These are phyloP conservation scores for Venturia carpophila DNA, from an alignment of 2,329 filamentous ascomycete genomes.

Conservation along the genomic window DNA sequence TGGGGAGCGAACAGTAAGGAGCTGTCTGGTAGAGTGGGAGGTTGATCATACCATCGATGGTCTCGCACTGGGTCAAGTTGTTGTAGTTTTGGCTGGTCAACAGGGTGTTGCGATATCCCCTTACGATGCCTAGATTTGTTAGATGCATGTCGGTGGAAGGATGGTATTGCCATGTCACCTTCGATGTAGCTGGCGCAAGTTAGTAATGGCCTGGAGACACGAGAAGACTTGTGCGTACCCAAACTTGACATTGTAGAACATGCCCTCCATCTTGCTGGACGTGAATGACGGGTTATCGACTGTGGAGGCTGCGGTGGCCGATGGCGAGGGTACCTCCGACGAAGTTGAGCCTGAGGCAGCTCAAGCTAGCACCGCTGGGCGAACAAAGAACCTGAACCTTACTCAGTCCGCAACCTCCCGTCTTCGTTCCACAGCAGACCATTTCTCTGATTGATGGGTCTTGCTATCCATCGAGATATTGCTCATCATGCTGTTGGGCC, in stretches of 20 bases:
- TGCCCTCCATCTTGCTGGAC: conserved; percentile 65
- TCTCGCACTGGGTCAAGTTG: conserved; percentile 97
- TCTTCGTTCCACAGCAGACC: background rate
- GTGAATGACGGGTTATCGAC: background rate
- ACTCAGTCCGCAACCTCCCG: background rate
- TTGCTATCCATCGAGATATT: background rate
- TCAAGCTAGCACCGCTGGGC: background rate
- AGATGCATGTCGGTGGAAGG: background rate
- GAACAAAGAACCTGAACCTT: background rate
- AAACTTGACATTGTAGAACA: conserved; percentile 91
- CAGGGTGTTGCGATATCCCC: conserved; percentile 90
- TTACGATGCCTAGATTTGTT: conserved; percentile 63
- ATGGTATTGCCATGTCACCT: conserved; percentile 1
- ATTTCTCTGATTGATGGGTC: background rate
- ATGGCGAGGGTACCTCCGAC: background rate
- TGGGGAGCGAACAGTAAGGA: conserved; percentile 34
- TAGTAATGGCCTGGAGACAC: conserved; percentile 20
- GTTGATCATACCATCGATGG: conserved; percentile 68
- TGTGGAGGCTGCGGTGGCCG: background rate
- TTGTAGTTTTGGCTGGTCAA: conserved; percentile 84
- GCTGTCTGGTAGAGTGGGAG: background rate
- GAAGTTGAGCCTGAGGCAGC: background rate
- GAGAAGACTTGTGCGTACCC: conserved; percentile 51
- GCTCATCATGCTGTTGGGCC: background rate
- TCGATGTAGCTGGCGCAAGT: conserved; percentile 69